Base-by-base conservation (phyloP, 192 early-diverging fungal genomes). In the Gryganskiella cystojenkinii region DNA sequence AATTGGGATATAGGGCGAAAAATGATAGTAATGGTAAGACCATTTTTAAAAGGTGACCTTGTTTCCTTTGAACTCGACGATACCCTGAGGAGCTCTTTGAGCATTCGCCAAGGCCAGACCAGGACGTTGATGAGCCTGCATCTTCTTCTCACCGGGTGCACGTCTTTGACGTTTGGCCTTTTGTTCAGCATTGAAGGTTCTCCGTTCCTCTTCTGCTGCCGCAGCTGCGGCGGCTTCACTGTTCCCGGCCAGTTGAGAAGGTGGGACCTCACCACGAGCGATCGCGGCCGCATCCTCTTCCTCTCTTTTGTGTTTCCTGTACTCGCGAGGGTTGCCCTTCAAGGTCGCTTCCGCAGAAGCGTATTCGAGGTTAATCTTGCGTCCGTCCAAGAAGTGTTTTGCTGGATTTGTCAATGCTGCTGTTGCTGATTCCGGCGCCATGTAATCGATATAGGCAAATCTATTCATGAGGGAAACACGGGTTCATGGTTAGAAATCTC, bases 381-480 rank as follows among this genome's bases (percentile, higher is more conserved):
- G 85, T 19, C 84, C 85, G 47, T 84, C 85, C 51, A 93, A 76
- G 46, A 76, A 79, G 49, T 85, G 83, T 19, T 83, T 83, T 22
- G 88, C 79, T 3, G 83, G 79, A 19, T 87, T 80, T 61, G 83
- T 85, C 65, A 93, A 61, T 6, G 91, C 91, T 44, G 83, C 81
- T 25, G 89, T 87, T 3, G 91, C 89, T 31, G 85, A 86, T 43
- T 88, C 91, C 0, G 86, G 84, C 34, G 71, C 80, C 61, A 82
- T 84, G 46, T 86, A 93, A 53, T 93, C 90, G 60, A 92, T 81
- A 61, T 92, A 92, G 2, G 80, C 91, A 64, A 92, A 92, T 22
- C 85, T 83, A 80, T 9, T 19, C 11, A 42, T 25, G 35, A 45
- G 14, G 19, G 7, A 61, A 9, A 5, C 9, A 47, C 3, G 13